Evolutionary conservation across 306 rosid species (phyloP), one percentile per base, ranked within the genome.

Genomic region (Rosa multiflora): DNA sequence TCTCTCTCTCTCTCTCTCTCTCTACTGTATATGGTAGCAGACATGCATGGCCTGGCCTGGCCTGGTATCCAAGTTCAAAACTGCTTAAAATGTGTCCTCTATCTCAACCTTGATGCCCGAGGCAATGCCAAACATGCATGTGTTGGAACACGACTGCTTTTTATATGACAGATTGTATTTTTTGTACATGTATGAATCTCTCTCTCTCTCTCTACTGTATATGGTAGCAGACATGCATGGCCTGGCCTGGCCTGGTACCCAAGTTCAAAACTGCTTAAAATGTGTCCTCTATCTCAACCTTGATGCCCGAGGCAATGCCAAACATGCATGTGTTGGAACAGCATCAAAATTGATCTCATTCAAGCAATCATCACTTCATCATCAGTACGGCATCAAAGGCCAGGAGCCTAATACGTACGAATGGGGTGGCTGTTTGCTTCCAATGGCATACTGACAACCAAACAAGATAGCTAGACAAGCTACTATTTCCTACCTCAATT

Each of bases 311-410:
- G 32, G 49, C 51, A 40, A 40, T 67, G 72, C 21, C 72, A 42
- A 40, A 42, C 32, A n/a, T 40, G 72, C 72, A 39, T 67, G 72
- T 67, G 72, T 67, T 67, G 48, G 49, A 17, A 67, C 17, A 67
- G 72, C 72, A 8, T 67, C 69, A 14, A 15, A 64, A 32, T 14
- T 35, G 59, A 64, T 5, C 69, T 32, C n/a, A 32, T 64, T 35
- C 44, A 15, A 64, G 43, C 69, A 64, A 32, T 32, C 69, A 32
- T 64, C 21, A 53, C 47, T 44, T 44, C 47, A 44, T 44, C 21
- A 53, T 6, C 11, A 23, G 17, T 11, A 26, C 67, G 5, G 37
- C 67, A 61, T 61, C 67, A 62, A 62, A 32, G 17, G 40, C 20
- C 67, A 23, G 8, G 37, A 61, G 67, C 67, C 40, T 26, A 40